A percentile compares a stretch with the other conserved stretches of the same genome.
phyloP scores from a whole-genome alignment of 352 stramenopile species.

The Achlya hypogyna region DNA sequence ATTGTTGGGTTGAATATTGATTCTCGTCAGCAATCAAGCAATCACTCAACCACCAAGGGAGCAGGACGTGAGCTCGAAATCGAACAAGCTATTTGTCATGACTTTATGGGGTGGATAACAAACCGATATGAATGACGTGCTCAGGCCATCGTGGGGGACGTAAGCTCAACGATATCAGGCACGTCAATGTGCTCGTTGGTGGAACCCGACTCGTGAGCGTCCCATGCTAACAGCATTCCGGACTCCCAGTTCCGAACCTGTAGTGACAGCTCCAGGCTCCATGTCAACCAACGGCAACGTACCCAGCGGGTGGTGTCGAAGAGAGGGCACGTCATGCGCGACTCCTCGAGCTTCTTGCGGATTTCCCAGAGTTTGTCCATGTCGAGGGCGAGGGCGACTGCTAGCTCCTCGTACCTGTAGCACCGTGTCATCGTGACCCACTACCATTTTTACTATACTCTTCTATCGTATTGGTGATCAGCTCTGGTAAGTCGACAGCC shows the following conservation, averaged over 20 bases:
- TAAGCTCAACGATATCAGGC: constrained; percentile 56
- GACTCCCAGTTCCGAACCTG: constrained; percentile 78
- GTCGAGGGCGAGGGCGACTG: constrained; percentile 82
- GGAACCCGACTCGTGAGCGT: constrained; percentile 54
- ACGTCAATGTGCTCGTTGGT: constrained; percentile 72
- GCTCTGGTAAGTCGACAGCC: constrained; percentile 62
- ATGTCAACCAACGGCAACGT: constrained; percentile 23
- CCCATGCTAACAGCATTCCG: constrained; percentile 55
- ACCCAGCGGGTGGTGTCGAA: constrained; percentile 80
- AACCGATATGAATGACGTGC: no score
- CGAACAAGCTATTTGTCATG: no score
- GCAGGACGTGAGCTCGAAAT: no score
- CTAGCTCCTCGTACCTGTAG: constrained; percentile 84
- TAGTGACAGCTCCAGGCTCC: constrained; percentile 5
- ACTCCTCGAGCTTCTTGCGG: constrained; percentile 59
- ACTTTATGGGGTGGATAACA: no score
- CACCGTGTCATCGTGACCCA: neutral
- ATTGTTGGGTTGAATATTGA: no score
- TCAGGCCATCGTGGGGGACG: neutral
- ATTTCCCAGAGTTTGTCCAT: constrained; percentile 73
- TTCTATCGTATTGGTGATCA: constrained; percentile 63
- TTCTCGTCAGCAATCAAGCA: no score
- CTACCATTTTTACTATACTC: no score
- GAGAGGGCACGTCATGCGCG: constrained; percentile 48
- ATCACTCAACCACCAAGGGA: no score